These are phyloP conservation scores for Cryoendolithus antarcticus DNA, from an alignment of 2,329 filamentous ascomycete genomes.

Conservation along the genomic window DNA sequence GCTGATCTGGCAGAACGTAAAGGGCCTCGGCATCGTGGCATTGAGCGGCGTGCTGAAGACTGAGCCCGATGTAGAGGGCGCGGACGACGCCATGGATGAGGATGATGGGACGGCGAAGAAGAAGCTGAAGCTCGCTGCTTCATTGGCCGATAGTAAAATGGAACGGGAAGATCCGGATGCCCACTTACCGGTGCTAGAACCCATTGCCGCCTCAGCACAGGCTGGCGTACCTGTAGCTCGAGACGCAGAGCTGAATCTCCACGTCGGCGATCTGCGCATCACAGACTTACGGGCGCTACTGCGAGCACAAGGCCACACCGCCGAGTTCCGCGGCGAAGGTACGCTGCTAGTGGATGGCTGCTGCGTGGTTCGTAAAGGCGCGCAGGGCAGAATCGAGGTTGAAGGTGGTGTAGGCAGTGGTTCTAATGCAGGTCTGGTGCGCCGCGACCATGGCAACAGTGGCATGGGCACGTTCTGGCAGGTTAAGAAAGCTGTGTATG, in stretches of 20 bases:
- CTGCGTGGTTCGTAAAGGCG: slow-evolving; percentile 80
- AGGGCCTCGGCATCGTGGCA: slow-evolving; percentile 82
- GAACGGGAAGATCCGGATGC: slow-evolving; percentile 20
- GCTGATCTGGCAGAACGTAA: slow-evolving; percentile 88
- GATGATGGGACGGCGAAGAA: slow-evolving; percentile 35
- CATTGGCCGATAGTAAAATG: slow-evolving; percentile 26
- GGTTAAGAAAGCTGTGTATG: slow-evolving; percentile 84
- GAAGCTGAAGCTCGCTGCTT: slow-evolving; percentile 39
- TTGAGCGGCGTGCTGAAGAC: slow-evolving; percentile 62
- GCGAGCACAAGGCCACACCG: slow-evolving; percentile 68
- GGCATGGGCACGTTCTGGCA: slow-evolving; percentile 60
- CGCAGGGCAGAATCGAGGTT: slow-evolving; percentile 66
- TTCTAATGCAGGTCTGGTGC: slow-evolving; percentile 14
- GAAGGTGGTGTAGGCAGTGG: slow-evolving; percentile 52
- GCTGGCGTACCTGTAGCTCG: slow-evolving; percentile 42
- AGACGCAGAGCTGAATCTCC: slow-evolving; percentile 22
- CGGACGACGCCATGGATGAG: slow-evolving; percentile 25
- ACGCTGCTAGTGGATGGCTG: slow-evolving; percentile 78
- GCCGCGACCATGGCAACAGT: slow-evolving; percentile 25
- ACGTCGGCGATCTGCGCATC: slow-evolving; percentile 84
- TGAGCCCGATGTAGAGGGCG: slow-evolving; percentile 27
- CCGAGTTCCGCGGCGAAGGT: slow-evolving; percentile 88
- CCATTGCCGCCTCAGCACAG: slow-evolving; percentile 5
- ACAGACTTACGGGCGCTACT: slow-evolving; percentile 79
- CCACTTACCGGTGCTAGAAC: slow-evolving; percentile 32